Base-by-base conservation (phyloP, 169 alveolate genomes). In the Babesia gibsoni region DNA sequence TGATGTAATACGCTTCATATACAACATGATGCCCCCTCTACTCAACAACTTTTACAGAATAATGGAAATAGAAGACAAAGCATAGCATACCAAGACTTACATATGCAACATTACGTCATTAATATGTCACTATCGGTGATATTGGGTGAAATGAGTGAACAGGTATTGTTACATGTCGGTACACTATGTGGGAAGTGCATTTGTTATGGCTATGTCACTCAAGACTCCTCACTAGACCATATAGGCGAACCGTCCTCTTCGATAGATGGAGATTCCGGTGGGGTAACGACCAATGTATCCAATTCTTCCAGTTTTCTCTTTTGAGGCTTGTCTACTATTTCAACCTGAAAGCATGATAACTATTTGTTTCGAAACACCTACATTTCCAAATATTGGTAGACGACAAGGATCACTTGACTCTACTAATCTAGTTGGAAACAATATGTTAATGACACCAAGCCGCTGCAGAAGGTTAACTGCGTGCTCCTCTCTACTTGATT, bases 211-310 rank as follows among this genome's bases (percentile, higher is more conserved):
- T n/a, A n/a, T n/a, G n/a, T n/a, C n/a, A n/a, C n/a, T n/a, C n/a
- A 61, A 0, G 27, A 25, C 16, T 77, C 86, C 16, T 77, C 86
- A 52, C 68, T 67, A 4, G 86, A 77, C 86, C 86, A 77, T 22
- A 77, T 67, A n/a, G 86, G 82, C 18, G 84, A 74, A 14, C 43
- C 54, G 3, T 42, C 30, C 20, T 52, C 61, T 14, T 66, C 61
- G 4, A n/a, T 37, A 1, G 18, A 18, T 0, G 84, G 84, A 4
- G 84, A 61, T 3, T 66, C 65, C 25, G 50, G 30, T 46, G 72
- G 72, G 36, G 72, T 61, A 2, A 32, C 45, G 18, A 36, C 32
- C 27, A 42, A 50, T 14, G 0, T 58, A 25, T 61, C 72, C 2
- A 49, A 4, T 27, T 61, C 72, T 8, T 41, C 33, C 4, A 56